Evolutionary conservation across 2,329 filamentous ascomycete genomes (phyloP).

Genomic region (Bipolaris cookei): DNA sequence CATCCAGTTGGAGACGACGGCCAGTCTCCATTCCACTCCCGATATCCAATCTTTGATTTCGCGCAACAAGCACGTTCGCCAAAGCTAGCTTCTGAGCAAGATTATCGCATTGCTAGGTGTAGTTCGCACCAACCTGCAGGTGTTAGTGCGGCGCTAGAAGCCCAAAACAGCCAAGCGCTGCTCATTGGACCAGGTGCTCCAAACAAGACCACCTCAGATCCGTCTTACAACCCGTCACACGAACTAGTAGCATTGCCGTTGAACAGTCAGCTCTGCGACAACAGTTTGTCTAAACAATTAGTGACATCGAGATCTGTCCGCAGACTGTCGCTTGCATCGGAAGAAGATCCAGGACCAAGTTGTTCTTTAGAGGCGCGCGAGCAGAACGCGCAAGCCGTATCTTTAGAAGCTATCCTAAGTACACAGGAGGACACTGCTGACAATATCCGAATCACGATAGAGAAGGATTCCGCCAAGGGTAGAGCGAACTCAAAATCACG

Average conservation of each 20-base stretch:
- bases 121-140: background rate
- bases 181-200: constrained; percentile 3
- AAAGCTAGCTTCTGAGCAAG: background rate
- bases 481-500: constrained; percentile 26
- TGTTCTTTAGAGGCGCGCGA: constrained; percentile 12
- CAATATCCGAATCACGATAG: constrained; percentile 26
- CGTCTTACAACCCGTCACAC: constrained; percentile 4
- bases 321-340: background rate
- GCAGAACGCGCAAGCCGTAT: constrained; percentile 38
- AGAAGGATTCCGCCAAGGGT: constrained; percentile 9
- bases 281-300: background rate
- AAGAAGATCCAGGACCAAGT: background rate
- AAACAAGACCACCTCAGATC: constrained; percentile 4
- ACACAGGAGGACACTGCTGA: constrained; percentile 28
- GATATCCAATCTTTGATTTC: constrained; percentile 8
- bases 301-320: background rate
- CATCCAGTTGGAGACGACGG: constrained; percentile 14
- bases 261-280: background rate
- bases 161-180: constrained; percentile 1
- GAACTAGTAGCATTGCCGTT: constrained; percentile 1
- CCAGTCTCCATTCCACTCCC: constrained; percentile 22
- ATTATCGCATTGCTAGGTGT: background rate
- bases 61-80: background rate
- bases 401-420: constrained; percentile 18
- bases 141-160: background rate